These are phyloP conservation scores for Pinus tabuliformis DNA, from an alignment of 75 land plant species.

Conservation along the genomic window DNA sequence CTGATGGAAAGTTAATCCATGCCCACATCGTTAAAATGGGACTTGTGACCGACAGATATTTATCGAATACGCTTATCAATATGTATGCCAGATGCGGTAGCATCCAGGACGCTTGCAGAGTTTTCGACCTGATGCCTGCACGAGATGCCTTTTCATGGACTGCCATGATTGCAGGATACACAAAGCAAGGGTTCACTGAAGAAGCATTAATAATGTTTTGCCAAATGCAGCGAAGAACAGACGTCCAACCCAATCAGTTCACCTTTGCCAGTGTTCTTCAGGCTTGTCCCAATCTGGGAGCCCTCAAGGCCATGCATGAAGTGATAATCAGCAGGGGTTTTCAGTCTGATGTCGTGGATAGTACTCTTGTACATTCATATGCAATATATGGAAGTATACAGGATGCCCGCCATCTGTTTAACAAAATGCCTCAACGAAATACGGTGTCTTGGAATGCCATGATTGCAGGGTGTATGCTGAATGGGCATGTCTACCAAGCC, in stretches of 20 bases:
- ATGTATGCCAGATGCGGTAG: neutral
- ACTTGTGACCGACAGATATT: too few species aligned
- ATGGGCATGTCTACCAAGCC: conserved; percentile 11
- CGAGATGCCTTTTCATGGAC: neutral
- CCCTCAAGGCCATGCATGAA: too few species aligned
- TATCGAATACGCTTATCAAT: neutral
- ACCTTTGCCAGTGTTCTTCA: too few species aligned
- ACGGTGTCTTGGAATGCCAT: conserved; percentile 12
- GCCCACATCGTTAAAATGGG: too few species aligned
- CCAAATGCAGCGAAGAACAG: too few species aligned
- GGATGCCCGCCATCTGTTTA: neutral
- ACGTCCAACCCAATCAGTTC: too few species aligned
- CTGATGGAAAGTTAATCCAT: too few species aligned
- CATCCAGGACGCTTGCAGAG: neutral
- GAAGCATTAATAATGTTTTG: neutral
- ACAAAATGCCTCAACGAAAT: neutral
- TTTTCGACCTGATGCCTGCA: neutral
- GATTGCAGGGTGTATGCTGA: conserved; percentile 14
- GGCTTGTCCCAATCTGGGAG: too few species aligned
- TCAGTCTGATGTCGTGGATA: too few species aligned
- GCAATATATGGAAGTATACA: too few species aligned
- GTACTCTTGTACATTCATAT: too few species aligned
- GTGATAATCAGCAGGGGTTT: too few species aligned
- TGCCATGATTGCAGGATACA: neutral
- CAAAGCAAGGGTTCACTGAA: neutral